Evolutionary conservation across 2,329 filamentous ascomycete genomes (phyloP).

Genomic region (Fusarium agapanthi): DNA sequence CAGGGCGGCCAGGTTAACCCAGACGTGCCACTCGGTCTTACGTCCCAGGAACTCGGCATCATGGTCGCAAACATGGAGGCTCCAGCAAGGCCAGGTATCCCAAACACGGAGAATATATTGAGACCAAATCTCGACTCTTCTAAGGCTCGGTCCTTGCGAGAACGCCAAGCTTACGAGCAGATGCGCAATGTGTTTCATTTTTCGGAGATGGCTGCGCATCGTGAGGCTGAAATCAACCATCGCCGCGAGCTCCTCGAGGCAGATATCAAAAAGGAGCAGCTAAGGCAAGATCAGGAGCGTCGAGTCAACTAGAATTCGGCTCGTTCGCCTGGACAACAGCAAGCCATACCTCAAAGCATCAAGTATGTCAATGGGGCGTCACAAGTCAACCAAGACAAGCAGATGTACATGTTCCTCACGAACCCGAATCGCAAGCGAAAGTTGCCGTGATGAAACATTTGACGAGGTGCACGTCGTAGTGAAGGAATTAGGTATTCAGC

Average conservation of each 20-base stretch:
- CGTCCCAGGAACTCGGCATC: conserved; percentile 14
- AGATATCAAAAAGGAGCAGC: conserved; percentile 37
- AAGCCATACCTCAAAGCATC: neutral
- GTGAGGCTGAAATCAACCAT: conserved; percentile 36
- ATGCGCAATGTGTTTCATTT: conserved; percentile 34
- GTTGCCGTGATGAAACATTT: conserved; percentile 1
- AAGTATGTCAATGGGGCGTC: conserved; percentile 22
- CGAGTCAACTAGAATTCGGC: conserved; percentile 29
- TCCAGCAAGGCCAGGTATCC: conserved; percentile 5
- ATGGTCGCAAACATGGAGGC: conserved; percentile 47
- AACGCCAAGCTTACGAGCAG: conserved; percentile 31
- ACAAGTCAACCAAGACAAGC: neutral
- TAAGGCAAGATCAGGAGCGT: conserved; percentile 18
- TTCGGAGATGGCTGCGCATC: conserved; percentile 31
- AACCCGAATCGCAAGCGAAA: conserved; percentile 19
- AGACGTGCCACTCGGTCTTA: conserved; percentile 7
- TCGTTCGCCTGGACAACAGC: neutral
- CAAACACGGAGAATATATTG: conserved; percentile 17
- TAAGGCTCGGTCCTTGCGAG: conserved; percentile 29
- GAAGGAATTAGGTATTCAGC: conserved; percentile 40
- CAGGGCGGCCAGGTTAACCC: neutral
- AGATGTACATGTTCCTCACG: conserved; percentile 32
- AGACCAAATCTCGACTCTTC: conserved; percentile 25
- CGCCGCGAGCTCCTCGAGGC: conserved; percentile 27
- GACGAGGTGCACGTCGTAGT: conserved; percentile 28